Base-by-base conservation (phyloP, 352 stramenopile genomes). In the Blastocystis sp. region DNA sequence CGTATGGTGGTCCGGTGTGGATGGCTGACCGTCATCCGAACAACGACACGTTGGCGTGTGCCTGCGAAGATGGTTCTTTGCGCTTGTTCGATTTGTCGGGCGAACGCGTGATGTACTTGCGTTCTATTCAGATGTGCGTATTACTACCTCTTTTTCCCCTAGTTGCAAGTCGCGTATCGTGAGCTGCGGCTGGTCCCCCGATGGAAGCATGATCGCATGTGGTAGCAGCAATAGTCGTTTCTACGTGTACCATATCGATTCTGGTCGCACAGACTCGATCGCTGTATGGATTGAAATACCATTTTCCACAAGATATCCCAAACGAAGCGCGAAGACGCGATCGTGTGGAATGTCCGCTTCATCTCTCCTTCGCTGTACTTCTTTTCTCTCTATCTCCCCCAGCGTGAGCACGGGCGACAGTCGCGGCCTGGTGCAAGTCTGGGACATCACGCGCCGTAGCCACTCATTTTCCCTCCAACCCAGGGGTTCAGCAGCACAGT, bases 1-100 rank as follows among this genome's bases (percentile, higher is more conserved):
- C 72, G 21, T 84, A 84, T 34, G 72, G 72, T 42, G 72, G 72
- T 34, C 57, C 53, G 1, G 57, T 84, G n/a, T 84, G 72, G 72
- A 72, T 71, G 51, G 63, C 63, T 24, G 36, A 65, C 11, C 32
- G 36, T 21, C 7, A 84, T 8, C 44, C 72, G 21, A 48, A 71
- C 40, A 71, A 71, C 40, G 32, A 65, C 42, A 72, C 57, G 6
- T 21, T 76, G 24, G 72, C 46, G 18, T 84, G 51, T 51, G 72
- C 72, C 8, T 84, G 72, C 32, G 72, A 84, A 24, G 72, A 84
- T 38, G 72, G 72, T 34, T 84, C 72, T 32, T 18, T 84, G 7
- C 72, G 72, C 32, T 34, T 84, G 9, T 84, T 84, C 29, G 72
- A 84, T 38, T 18, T 84, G n/a, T 72, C 53, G 32, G 36, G 42